These are phyloP conservation scores for Salicornia ramosissima DNA, from an alignment of 148 eudicot genomes.

Conservation along the genomic window DNA sequence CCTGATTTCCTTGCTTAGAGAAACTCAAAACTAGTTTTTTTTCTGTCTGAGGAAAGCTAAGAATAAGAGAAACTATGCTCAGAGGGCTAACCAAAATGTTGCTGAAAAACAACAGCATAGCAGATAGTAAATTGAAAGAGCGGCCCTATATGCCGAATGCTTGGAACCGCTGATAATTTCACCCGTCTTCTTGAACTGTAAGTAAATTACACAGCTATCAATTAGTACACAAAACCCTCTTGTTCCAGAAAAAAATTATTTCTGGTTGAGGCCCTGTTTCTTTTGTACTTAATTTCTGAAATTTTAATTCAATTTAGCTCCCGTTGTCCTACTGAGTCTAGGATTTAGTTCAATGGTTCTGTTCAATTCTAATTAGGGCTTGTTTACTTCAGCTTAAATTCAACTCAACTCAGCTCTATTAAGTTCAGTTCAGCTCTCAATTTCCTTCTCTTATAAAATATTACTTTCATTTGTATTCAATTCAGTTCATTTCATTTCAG, in stretches of 20 bases:
- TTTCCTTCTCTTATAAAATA: too few species aligned
- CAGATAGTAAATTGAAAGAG: conserved; percentile 3
- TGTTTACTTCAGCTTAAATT: too few species aligned
- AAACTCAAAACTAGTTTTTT: conserved; percentile 6
- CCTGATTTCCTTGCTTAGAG: conserved; percentile 1
- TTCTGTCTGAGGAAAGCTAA: conserved; percentile 3
- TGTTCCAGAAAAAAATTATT: not conserved
- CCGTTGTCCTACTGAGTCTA: too few species aligned
- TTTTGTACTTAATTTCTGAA: too few species aligned
- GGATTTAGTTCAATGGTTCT: too few species aligned
- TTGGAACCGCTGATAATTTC: not conserved
- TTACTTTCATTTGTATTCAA: too few species aligned
- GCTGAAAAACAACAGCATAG: conserved; percentile 9
- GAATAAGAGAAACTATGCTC: conserved; percentile 8
- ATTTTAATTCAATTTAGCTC: too few species aligned
- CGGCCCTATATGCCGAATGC: not conserved
- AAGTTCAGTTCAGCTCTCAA: too few species aligned
- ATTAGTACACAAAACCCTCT: not conserved
- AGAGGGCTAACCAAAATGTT: conserved; percentile 3
- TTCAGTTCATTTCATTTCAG: too few species aligned
- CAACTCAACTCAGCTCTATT: too few species aligned
- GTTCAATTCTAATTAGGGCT: too few species aligned
- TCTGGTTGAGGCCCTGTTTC: too few species aligned
- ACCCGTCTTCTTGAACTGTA: conserved; percentile 32
- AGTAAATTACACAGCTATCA: conserved; percentile 4